Conservation (phyloP, 306 rosid species). For the Astragalus membranaceus region DNA sequence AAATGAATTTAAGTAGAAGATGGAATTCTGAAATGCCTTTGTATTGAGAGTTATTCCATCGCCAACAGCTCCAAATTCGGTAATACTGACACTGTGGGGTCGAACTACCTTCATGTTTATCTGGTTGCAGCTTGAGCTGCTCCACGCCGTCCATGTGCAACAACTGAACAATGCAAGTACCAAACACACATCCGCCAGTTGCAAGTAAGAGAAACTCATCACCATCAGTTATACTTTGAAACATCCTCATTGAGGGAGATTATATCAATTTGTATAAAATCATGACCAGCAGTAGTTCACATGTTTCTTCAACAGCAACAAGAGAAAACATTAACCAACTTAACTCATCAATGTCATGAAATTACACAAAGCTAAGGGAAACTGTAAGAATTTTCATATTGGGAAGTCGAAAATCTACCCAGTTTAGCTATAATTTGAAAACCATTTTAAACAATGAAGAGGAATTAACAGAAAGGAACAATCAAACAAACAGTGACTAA, state of each 20-base stretch:
- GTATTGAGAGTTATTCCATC: conserved; percentile 72
- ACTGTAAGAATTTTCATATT: neutral
- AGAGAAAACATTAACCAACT: neutral
- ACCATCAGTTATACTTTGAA: conserved; percentile 1
- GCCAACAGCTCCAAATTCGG: conserved; percentile 74
- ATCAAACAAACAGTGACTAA: neutral
- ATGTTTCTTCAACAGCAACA: neutral
- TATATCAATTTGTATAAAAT: too few relatives aligned
- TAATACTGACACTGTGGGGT: conserved; percentile 62
- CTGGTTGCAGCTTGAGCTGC: conserved; percentile 49
- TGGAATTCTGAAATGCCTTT: conserved; percentile 9
- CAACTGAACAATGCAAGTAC: conserved; percentile 42
- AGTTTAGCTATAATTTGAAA: neutral
- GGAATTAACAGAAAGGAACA: neutral
- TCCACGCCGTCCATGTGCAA: conserved; percentile 43
- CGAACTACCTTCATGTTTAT: conserved; percentile 30
- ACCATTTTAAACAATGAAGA: neutral
- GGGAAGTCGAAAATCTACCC: neutral
- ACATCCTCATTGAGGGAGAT: too few relatives aligned
- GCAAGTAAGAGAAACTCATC: conserved; percentile 25
- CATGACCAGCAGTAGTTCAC: neutral
- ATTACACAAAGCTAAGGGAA: neutral
- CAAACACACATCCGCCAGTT: conserved; percentile 56
- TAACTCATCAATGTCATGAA: neutral
- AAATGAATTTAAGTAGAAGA: conserved; percentile 62